These are phyloP conservation scores for Botrytis byssoidea DNA, from an alignment of 2,329 filamentous ascomycete species.

Conservation along the genomic window DNA sequence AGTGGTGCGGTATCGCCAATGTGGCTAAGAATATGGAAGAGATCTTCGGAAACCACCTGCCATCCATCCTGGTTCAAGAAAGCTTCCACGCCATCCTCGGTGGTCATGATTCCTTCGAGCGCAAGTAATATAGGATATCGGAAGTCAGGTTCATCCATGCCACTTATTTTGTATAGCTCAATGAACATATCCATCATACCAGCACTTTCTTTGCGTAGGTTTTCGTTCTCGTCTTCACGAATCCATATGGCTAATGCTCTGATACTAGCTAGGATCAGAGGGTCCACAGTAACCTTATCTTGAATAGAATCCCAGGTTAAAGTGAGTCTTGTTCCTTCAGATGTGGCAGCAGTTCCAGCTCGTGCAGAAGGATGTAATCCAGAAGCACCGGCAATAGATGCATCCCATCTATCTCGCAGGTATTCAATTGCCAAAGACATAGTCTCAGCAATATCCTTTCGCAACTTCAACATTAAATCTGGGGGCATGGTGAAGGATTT, in stretches of 20 bases:
- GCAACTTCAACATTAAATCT: constrained; percentile 60
- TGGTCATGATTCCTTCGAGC: constrained; percentile 55
- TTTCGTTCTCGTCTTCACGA: constrained; percentile 64
- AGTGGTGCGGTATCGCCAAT: constrained; percentile 10
- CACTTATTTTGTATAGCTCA: constrained; percentile 53
- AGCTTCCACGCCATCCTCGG: constrained; percentile 41
- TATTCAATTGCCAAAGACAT: constrained; percentile 63
- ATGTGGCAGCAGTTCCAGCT: constrained; percentile 44
- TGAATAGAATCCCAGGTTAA: constrained; percentile 58
- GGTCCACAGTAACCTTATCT: constrained; percentile 50
- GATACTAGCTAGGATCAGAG: constrained; percentile 58
- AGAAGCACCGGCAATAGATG: constrained; percentile 59
- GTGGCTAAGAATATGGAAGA: constrained; percentile 45
- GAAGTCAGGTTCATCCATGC: constrained; percentile 47
- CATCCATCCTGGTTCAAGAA: constrained; percentile 56
- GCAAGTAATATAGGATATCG: constrained; percentile 57
- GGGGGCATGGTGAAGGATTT: constrained; percentile 50
- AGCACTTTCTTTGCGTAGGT: constrained; percentile 48
- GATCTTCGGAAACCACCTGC: constrained; percentile 51
- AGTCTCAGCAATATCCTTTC: constrained; percentile 60
- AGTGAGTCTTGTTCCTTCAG: constrained; percentile 46
- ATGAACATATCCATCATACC: constrained; percentile 63
- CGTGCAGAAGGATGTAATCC: constrained; percentile 60
- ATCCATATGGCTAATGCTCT: constrained; percentile 63
- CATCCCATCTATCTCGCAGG: constrained; percentile 69